Percentiles rank a stretch among this genome's conserved stretches.
These are phyloP conservation scores for Sarocladiaceae sp. DNA, from an alignment of 2,329 filamentous ascomycete genomes.

Conservation along the genomic window DNA sequence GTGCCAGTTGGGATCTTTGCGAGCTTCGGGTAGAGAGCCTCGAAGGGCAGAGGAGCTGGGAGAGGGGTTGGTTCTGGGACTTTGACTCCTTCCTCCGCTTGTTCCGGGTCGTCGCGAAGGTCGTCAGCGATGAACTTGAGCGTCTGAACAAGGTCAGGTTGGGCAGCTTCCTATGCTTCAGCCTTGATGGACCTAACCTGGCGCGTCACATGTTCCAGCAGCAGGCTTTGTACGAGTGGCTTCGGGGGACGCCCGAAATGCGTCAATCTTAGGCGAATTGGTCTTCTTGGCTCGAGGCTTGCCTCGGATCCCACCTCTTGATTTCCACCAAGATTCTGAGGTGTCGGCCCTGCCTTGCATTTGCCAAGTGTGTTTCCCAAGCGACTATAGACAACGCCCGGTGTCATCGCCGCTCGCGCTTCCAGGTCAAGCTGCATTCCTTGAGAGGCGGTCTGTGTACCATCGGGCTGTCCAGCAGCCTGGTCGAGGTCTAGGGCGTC, in stretches of 20 bases:
- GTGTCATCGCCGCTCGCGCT: too few species aligned
- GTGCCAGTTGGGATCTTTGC: conserved; percentile 15
- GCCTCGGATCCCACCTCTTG: not conserved
- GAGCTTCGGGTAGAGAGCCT: conserved; percentile 7
- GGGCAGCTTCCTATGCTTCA: conserved; percentile 4
- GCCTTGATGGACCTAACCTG: not conserved
- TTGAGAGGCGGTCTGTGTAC: too few species aligned
- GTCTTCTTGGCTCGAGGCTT: not conserved
- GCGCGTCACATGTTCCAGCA: not conserved
- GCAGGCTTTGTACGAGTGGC: not conserved
- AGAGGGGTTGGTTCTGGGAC: not conserved
- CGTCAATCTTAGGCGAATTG: not conserved
- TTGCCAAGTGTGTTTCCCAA: not conserved
- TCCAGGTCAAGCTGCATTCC: too few species aligned
- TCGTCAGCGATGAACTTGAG: not conserved
- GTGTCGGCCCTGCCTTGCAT: too few species aligned
- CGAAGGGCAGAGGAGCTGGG: not conserved
- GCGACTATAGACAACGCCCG: too few species aligned
- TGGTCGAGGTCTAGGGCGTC: not conserved
- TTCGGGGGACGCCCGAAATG: not conserved
- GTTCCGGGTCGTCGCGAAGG: not conserved
- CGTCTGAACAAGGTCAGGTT: not conserved
- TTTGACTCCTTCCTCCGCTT: not conserved
- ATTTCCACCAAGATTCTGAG: not conserved
- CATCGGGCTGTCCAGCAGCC: too few species aligned